Evolutionary conservation across 805 yeast species (phyloP), one percentile per base, ranked within the genome.

Genomic region (Wickerhamomyces canadensis): DNA sequence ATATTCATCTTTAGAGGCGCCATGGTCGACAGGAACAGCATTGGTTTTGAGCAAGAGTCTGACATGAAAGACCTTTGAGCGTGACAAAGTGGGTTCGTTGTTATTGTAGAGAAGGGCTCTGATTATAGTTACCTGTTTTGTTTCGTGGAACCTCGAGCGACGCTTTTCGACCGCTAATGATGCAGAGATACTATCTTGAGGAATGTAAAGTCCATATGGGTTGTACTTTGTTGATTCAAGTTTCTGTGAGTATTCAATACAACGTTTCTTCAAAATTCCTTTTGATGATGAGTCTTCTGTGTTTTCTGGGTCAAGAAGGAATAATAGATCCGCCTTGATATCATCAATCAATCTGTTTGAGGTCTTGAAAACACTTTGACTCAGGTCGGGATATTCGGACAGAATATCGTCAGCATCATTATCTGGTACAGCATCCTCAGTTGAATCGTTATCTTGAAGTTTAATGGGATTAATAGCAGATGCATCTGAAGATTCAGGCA

Each of bases 311-410:
- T 41, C 42, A 9, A 38, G 14, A 2, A 52, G 38, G 42, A 68
- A 65, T 23, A 58, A 44, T 8, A 70, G 52, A 41, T 68, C 74
- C 22, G 64, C 68, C 36, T 72, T 61, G 22, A 83, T 52, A 49
- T 83, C 91, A 53, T 80, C 87, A 17, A 82, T 48, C 16, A 84
- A 64, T 37, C 91, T 63, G 49, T 83, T 83, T 6, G 80, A 58
- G 0, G 91, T 81, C 49, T 83, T 84, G 59, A 76, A 75, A 2
- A 43, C 40, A 2, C 35, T 21, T 31, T 15, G 23, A 8, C 14
- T 21, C 2, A 10, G 12, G 8, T 12, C 35, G 6, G 28, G 3
- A 16, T 31, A 16, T 12, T 14, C 12, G 18, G 40, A n/a, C n/a
- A n/a, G n/a, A n/a, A n/a, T n/a, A n/a, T n/a, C n/a, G n/a, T n/a